Evolutionary conservation across 352 stramenopile species (phyloP), one percentile per base, ranked within the genome.

Genomic region (Globisporangium cylindrosporum): DNA sequence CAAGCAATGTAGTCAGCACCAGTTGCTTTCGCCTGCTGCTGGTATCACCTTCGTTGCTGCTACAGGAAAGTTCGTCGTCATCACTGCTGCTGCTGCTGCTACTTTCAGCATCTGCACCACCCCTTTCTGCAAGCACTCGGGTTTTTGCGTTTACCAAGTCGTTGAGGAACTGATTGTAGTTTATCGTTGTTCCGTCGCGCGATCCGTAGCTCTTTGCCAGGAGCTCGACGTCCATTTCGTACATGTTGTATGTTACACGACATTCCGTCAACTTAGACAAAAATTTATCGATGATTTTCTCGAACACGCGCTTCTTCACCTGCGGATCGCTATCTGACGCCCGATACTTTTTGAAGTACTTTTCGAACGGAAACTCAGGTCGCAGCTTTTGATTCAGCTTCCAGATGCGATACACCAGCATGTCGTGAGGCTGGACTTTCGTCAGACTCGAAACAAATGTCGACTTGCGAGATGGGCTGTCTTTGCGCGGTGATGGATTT

Each of bases 281-380:
- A 43, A 94, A 94, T 58, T 94, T 94, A 63, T 94, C 80, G 1
- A 94, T 68, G 46, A 92, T 76, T 29, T 90, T 91, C 36, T 88
- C 78, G 57, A 94, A 94, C 27, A 89, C 80, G 10, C 76, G 75
- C 48, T 76, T 62, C 74, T 86, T 89, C 24, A 93, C 79, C 2
- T 70, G 54, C 2, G 71, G 49, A 41, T 88, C 81, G 12, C 49
- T 68, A 55, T 75, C 56, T 5, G 74, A 76, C 18, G 73, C 38
- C 12, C 74, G 77, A 66, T 94, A 91, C 62, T 92, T 94, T 49
- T 71, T 71, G 32, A 92, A 86, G 63, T 94, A 94, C 67, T 90
- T 91, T 7, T 80, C 81, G 62, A 94, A 94, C 0, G 82, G 81
- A 63, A 94, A 94, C 15, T 62, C 68, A 7, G 80, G 75, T 5